Evolutionary conservation across 78 protist genomes (phyloP).

Genomic region (Emiliania huxleyi): DNA sequence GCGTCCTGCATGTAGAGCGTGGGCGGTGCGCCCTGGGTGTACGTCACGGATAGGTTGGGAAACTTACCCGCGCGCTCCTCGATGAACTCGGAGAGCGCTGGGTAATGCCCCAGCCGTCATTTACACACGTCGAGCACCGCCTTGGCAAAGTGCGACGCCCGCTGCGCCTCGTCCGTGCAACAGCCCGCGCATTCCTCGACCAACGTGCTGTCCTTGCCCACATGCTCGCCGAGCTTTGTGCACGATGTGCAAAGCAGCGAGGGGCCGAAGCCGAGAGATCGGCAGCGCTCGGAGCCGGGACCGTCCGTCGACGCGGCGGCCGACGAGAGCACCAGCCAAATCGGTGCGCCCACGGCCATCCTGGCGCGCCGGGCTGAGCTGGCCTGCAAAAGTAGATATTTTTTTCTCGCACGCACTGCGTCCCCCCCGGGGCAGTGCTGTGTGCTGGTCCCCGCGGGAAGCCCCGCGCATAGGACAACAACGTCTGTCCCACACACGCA

Average conservation of each 20-base stretch:
- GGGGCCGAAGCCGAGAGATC: background rate
- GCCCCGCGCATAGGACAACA: too few relatives aligned
- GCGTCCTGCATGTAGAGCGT: background rate
- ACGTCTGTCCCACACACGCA: too few relatives aligned
- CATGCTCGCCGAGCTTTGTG: background rate
- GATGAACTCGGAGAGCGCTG: background rate
- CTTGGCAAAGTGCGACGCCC: background rate
- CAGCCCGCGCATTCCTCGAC: background rate
- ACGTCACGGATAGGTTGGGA: background rate
- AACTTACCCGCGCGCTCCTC: background rate
- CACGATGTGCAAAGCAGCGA: background rate
- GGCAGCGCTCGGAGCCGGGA: background rate
- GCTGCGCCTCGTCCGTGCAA: background rate
- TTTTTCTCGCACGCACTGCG: too few relatives aligned
- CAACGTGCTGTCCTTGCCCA: background rate
- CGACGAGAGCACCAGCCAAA: background rate
- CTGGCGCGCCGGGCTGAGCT: too few relatives aligned
- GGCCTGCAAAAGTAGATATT: too few relatives aligned
- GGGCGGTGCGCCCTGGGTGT: background rate
- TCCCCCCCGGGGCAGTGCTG: too few relatives aligned
- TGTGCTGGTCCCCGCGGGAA: too few relatives aligned
- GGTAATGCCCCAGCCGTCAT: background rate
- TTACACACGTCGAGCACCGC: background rate
- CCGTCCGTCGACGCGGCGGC: background rate
- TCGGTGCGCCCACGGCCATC: background rate